Evolutionary conservation across 345 rosid species (phyloP), one percentile per base, ranked within the genome.

Genomic region (Bruguiera parviflora): DNA sequence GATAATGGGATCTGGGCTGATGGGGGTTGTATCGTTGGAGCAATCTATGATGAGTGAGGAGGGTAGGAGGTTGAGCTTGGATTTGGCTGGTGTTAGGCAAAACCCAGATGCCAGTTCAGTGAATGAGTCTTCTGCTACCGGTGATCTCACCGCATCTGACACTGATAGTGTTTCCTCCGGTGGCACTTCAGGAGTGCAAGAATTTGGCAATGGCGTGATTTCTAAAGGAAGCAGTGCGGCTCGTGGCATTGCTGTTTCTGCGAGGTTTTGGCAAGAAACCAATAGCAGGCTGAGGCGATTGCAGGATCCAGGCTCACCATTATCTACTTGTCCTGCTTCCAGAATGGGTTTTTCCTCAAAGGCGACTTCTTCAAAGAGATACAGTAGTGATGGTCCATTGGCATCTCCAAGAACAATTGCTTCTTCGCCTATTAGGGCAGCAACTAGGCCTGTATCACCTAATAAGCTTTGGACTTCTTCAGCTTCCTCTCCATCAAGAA

Each of bases 181-280:
- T 46, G 81, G 89, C 75, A 84, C 89, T 78, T 77, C 81, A 60
- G 89, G 90, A 51, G 73, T 68, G 71, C 89, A 78, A 25, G 88
- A 83, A 58, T 75, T 79, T 70, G 82, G 83, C 15, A 27, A 15
- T 51, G 67, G 82, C 71, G 84, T 82, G 25, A 28, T 80, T 65
- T 58, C 78, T 22, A 83, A 69, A 79, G 67, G 79, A 37, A 88
- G 77, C 71, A 76, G 58, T 68, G 85, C 69, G 64, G 73, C 82
- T 29, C 84, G 82, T 61, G 85, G 87, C 35, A 77, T 71, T 55
- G 69, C 47, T 53, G 78, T 81, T 64, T 94, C 96, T 49, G 88
- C 95, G 3, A 89, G 85, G 80, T 94, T 94, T 78, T 94, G 98
- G 97, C 98, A 87, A 75, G 97, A 94, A 79, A 89, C 97, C 51